These are phyloP conservation scores for Parathielavia appendiculata DNA, from an alignment of 495 filamentous ascomycete genomes.

Conservation along the genomic window DNA sequence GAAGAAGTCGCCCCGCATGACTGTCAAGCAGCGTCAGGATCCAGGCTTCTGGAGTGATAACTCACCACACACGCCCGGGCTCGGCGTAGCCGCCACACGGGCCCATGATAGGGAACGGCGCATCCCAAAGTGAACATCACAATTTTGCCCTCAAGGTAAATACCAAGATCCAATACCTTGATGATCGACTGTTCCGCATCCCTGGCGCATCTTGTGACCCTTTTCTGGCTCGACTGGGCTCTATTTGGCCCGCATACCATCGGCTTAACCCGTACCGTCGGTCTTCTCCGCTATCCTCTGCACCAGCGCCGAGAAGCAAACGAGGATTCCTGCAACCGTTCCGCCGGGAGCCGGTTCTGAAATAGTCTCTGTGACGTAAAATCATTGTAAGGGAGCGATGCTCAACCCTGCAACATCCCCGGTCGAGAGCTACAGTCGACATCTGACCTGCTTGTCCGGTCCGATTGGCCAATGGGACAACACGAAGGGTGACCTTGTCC, in stretches of 20 bases:
- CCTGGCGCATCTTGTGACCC: constrained; percentile 7
- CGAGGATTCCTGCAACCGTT: neutral
- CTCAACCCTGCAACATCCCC: neutral
- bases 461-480: constrained; percentile 3
- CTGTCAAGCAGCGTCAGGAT: neutral
- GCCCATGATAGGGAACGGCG: neutral
- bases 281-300: constrained; percentile 6
- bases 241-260: constrained; percentile 21
- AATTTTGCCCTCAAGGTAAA: neutral
- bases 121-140: neutral
- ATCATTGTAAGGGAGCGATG: neutral
- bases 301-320: constrained; percentile 5
- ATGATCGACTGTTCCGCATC: neutral
- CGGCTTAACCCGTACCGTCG: constrained; percentile 23
- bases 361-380: constrained; percentile 13
- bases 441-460: constrained; percentile 14
- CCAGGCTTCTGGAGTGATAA: neutral
- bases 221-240: neutral
- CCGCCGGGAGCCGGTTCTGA: constrained; percentile 12
- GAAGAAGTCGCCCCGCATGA: constrained; percentile 2
- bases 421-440: constrained; percentile 1
- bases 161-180: neutral
- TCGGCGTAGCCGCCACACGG: neutral
- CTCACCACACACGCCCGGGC: neutral
- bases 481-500: neutral